Base-by-base conservation (phyloP, 2,329 filamentous ascomycete species). In the Aspergillus bombycis region DNA sequence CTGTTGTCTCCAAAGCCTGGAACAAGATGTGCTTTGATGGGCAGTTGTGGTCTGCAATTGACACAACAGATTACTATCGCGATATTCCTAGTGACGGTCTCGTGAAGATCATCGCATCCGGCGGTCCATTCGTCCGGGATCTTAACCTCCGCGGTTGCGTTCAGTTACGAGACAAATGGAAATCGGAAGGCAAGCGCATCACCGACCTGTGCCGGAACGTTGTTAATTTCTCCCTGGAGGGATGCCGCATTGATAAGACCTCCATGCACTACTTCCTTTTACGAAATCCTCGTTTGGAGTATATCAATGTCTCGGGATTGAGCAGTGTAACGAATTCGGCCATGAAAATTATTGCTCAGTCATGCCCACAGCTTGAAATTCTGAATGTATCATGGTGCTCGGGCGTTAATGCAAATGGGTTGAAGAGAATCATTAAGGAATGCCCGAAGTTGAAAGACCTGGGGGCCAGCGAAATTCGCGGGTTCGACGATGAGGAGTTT, bases 381-480 rank as follows among this genome's bases (percentile, higher is more conserved):
- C 85, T 98, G 68, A 96, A 97, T 71, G 87, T 98, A 23, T 96
- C 93, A 0, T 98, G 94, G 93, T 99, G 95, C 80, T 89, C 89
- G 68, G 90, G 93, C 65, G 88, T 97, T 74, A 90, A 95, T 72
- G 90, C 92, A 10, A 83, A 86, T 14, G 94, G 93, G 5, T 81
- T 98, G 60, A 87, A 85, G 67, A 85, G 86, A 58, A 85, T 99
- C 2, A 81, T 97, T 0, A 83, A 90, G 64, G 85, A 85, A 2
- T 98, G 95, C 72, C 82, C 85, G 0, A 88, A 84, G 59, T 80
- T 99, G 60, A 90, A 83, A 60, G 94, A 98, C 70, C 82, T 99
- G 34, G 87, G 93, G 63, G 93, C 91, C 11, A 90, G 92, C 54
- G 93, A 97, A 77, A 86, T 97, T 30, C 85, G 84, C 61, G 93